A percentile compares a stretch with the other conserved stretches of the same genome.
phyloP scores from a whole-genome alignment of 192 early-diverging fungal genomes.

The Phycomyces blakesleeanus region DNA sequence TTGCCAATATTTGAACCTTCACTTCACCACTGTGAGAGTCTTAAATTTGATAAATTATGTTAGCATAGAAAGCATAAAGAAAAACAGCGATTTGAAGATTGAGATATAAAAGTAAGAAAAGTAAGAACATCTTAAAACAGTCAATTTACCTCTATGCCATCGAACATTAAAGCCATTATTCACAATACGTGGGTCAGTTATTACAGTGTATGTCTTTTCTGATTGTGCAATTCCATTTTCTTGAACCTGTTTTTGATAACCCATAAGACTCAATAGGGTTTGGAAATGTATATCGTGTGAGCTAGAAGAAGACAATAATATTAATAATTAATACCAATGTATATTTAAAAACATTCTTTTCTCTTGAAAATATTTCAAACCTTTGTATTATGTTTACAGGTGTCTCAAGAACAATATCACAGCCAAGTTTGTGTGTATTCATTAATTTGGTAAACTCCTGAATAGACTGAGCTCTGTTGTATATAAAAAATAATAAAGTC shows the following conservation, averaged over 20 bases:
- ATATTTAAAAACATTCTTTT: neutral
- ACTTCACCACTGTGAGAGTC: neutral
- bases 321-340: neutral
- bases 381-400: neutral
- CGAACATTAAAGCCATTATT: constrained; percentile 6
- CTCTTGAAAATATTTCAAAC: neutral
- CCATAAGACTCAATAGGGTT: neutral
- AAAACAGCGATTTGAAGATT: too few relatives aligned
- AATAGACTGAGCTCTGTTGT: neutral
- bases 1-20: neutral
- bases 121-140: neutral
- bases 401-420: neutral
- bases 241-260: neutral
- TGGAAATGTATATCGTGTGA: neutral
- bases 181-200: constrained; percentile 7
- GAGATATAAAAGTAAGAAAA: neutral
- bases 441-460: neutral
- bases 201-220: neutral
- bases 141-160: constrained; percentile 6
- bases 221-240: neutral
- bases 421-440: neutral
- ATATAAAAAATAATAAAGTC: too few relatives aligned
- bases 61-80: too few relatives aligned
- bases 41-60: neutral
- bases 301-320: too few relatives aligned